phyloP scores from a whole-genome alignment of 2,329 filamentous ascomycete genomes.

The Huntiella omanensis region DNA sequence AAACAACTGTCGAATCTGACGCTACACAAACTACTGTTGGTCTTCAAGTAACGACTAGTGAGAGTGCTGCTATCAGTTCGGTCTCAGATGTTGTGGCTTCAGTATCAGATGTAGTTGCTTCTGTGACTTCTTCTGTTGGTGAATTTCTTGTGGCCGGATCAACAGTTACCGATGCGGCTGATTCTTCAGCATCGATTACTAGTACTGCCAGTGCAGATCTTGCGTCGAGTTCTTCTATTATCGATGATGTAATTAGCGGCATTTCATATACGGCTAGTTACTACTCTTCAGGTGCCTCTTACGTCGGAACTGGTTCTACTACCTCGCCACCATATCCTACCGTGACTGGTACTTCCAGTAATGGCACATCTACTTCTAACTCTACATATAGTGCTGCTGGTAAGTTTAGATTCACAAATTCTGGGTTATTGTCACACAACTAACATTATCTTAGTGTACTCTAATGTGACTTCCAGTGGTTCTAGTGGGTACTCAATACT shows the following conservation, averaged over 20 bases:
- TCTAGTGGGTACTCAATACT: constrained; percentile 1
- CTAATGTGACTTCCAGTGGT: neutral
- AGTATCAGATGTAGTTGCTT: constrained; percentile 7
- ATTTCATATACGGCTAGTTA: constrained; percentile 3
- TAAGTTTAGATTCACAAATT: neutral
- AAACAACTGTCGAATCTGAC: no score
- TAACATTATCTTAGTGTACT: neutral
- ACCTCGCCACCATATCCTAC: constrained; percentile 5
- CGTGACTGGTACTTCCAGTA: neutral
- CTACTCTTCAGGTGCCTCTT: neutral
- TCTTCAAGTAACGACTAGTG: neutral
- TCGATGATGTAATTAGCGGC: constrained; percentile 2
- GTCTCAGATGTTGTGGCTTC: neutral
- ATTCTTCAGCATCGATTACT: neutral
- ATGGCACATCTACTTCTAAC: neutral
- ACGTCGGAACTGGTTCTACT: neutral
- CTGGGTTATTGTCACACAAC: neutral
- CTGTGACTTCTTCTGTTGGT: constrained; percentile 3
- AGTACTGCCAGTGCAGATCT: neutral
- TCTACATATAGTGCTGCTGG: constrained; percentile 7
- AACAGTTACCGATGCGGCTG: neutral
- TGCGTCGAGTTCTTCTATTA: neutral
- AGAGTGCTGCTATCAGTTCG: neutral
- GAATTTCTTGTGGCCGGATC: neutral
- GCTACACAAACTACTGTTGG: neutral